These are phyloP conservation scores for Priceomyces haplophilus DNA, from an alignment of 805 yeast genomes.

Conservation along the genomic window DNA sequence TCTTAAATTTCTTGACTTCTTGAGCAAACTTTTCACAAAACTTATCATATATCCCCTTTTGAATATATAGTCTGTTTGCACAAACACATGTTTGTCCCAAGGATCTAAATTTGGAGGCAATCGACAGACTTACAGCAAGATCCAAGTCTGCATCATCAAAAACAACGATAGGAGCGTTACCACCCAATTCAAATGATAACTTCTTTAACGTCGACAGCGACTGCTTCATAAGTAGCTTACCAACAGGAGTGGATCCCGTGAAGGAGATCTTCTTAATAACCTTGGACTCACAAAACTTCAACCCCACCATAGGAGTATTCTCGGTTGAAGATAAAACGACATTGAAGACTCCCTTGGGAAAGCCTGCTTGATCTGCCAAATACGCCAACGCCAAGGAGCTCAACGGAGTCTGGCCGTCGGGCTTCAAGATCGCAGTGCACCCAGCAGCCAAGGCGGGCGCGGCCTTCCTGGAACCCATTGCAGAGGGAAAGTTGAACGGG, in stretches of 20 bases:
- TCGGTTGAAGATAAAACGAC: constrained; percentile 46
- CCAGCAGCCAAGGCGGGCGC: constrained; percentile 68
- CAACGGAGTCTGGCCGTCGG: constrained; percentile 61
- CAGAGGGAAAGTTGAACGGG: constrained; percentile 68
- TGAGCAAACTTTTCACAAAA: constrained; percentile 50
- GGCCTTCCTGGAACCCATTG: constrained; percentile 64
- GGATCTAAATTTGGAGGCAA: constrained; percentile 68
- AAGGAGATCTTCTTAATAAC: constrained; percentile 65
- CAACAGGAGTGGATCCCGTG: constrained; percentile 77
- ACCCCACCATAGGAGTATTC: constrained; percentile 52
- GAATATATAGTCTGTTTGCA: constrained; percentile 70
- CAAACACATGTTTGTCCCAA: constrained; percentile 83
- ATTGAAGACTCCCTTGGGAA: constrained; percentile 57
- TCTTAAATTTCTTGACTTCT: constrained; percentile 45
- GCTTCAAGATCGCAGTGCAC: constrained; percentile 58
- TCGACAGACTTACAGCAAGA: constrained; percentile 62
- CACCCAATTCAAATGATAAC: constrained; percentile 72
- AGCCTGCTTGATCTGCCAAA: constrained; percentile 56
- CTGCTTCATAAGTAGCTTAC: constrained; percentile 63
- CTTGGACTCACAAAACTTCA: constrained; percentile 51
- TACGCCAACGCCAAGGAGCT: constrained; percentile 56
- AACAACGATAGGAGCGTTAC: constrained; percentile 76
- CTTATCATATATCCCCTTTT: constrained; percentile 59
- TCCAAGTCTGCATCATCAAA: constrained; percentile 72
- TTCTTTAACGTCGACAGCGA: constrained; percentile 63